Evolutionary conservation across 2,329 filamentous ascomycete genomes (phyloP).

Genomic region (Aaosphaeria arxii): DNA sequence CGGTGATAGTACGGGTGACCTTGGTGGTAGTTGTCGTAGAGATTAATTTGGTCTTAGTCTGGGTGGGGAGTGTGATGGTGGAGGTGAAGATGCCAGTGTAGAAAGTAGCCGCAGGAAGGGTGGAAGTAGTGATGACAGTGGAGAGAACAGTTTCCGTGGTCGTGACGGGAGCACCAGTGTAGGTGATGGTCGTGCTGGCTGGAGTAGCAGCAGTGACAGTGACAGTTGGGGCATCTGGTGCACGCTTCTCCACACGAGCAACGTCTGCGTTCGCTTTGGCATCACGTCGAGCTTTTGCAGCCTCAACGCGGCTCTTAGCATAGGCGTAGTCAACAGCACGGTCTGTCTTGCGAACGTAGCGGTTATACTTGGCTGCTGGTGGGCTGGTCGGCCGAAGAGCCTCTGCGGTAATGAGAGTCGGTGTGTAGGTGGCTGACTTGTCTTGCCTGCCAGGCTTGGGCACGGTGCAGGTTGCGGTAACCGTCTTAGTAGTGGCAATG

Average conservation of each 20-base stretch:
- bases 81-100: slow-evolving; percentile 30
- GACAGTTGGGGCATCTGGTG: slow-evolving; percentile 33
- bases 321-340: slow-evolving; percentile 31
- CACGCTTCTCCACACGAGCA: slow-evolving; percentile 25
- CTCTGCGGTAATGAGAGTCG: slow-evolving; percentile 30
- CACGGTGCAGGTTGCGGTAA: slow-evolving; percentile 37
- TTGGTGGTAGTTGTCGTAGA: slow-evolving; percentile 22
- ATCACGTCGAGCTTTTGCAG: slow-evolving; percentile 30
- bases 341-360: slow-evolving; percentile 22
- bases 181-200: slow-evolving; percentile 28
- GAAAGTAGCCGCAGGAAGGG: slow-evolving; percentile 34
- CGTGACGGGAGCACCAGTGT: slow-evolving; percentile 24
- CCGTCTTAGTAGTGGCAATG: slow-evolving; percentile 31
- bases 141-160: slow-evolving; percentile 24
- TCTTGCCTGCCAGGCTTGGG: slow-evolving; percentile 28
- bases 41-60: slow-evolving; percentile 28
- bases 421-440: slow-evolving; percentile 34
- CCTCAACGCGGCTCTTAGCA: slow-evolving; percentile 31
- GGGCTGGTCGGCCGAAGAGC: slow-evolving; percentile 11
- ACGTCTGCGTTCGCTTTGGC: slow-evolving; percentile 13
- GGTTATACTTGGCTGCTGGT: slow-evolving; percentile 13
- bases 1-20: slow-evolving; percentile 30
- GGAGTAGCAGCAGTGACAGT: slow-evolving; percentile 29
- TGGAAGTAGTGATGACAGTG: slow-evolving; percentile 21
- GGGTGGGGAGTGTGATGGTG: slow-evolving; percentile 35